Evolutionary conservation across 768 basidiomycete genomes (phyloP), one percentile per base, ranked within the genome.

Genomic region (Hortiboletus flavorubellus): DNA sequence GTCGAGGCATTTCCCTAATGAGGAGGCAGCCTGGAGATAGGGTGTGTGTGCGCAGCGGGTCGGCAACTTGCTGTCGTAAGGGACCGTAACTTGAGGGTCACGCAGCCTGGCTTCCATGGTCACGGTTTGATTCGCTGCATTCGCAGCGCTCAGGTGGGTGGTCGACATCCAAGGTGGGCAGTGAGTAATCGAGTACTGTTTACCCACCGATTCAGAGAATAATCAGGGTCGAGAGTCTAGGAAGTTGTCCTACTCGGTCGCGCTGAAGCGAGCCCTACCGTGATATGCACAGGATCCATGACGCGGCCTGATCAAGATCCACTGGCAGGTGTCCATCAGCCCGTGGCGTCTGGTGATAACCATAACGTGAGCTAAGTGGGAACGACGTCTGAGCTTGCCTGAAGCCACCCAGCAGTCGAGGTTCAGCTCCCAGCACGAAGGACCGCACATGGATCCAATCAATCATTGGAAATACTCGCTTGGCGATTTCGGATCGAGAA

Each of bases 11-110:
- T 55, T 63, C 57, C 50, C 50, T 51, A 54, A 59, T 44, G 40
- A 59, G 54, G 45, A 26, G 59, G 58, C 16, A 50, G 49, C 34
- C 29, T 64, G 54, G 53, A 61, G 63, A 67, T 67, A 65, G 60
- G 56, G 50, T 55, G 55, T 40, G 47, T 51, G 51, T 35, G 31
- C 30, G 33, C 45, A 31, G 52, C 37, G 53, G 53, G 65, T 45
- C 63, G 49, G 56, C 56, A 58, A 52, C 43, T 43, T 38, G 47
- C 41, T 67, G 50, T 59, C 65, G 65, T 67, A 65, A 67, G 46
- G 26, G 55, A 58, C 55, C 59, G 56, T 51, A 62, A 38, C 37
- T 38, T 15, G 37, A 38, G 33, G 29, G 43, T 39, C 45, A 47
- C 46, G 21, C 51, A 16, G 18, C 46, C 43, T 34, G 34, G 34